A percentile compares a stretch with the other conserved stretches of the same genome.
Conservation (phyloP, 371 early-diverging fungal genomes). For the Mucor plumbeus region DNA sequence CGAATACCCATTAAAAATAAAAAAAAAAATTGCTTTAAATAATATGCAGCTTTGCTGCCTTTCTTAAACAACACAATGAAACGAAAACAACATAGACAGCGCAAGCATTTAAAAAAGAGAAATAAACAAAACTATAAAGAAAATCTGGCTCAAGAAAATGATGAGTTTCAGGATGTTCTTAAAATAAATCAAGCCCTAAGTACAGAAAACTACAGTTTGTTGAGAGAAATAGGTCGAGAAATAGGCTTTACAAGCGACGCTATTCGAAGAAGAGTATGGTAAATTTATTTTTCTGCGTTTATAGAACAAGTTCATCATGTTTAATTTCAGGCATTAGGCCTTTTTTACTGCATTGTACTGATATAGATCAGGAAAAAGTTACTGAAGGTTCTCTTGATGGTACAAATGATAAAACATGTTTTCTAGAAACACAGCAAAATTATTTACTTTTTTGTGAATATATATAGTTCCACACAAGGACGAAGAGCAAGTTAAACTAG, state of each 20-base stretch:
- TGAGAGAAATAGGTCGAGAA: slow-evolving; percentile 55
- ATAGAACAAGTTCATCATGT: not conserved
- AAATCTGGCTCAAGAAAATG: slow-evolving; percentile 40
- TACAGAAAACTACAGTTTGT: slow-evolving; percentile 42
- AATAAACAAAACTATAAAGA: slow-evolving; percentile 11
- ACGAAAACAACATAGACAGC: slow-evolving; percentile 28
- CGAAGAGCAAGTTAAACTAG: slow-evolving; percentile 58
- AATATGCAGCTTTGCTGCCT: not conserved
- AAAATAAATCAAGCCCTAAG: slow-evolving; percentile 62
- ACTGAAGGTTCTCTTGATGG: slow-evolving; percentile 21
- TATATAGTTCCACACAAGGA: slow-evolving; percentile 47
- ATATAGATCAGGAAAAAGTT: slow-evolving; percentile 8
- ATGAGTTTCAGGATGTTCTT: slow-evolving; percentile 42
- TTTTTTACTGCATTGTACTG: slow-evolving; percentile 44
- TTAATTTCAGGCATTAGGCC: slow-evolving; percentile 40
- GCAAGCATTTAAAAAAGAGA: slow-evolving; percentile 19
- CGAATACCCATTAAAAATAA: no score
- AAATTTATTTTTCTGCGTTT: not conserved
- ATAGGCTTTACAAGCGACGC: slow-evolving; percentile 34
- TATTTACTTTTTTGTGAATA: not conserved
- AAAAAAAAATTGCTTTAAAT: no score
- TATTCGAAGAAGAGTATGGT: slow-evolving; percentile 57
- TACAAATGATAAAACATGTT: not conserved
- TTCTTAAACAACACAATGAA: slow-evolving; percentile 21
- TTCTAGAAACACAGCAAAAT: not conserved